These are phyloP conservation scores for Chlamydomonas reinhardtii DNA, from an alignment of 163 green algal genomes.

Conservation along the genomic window DNA sequence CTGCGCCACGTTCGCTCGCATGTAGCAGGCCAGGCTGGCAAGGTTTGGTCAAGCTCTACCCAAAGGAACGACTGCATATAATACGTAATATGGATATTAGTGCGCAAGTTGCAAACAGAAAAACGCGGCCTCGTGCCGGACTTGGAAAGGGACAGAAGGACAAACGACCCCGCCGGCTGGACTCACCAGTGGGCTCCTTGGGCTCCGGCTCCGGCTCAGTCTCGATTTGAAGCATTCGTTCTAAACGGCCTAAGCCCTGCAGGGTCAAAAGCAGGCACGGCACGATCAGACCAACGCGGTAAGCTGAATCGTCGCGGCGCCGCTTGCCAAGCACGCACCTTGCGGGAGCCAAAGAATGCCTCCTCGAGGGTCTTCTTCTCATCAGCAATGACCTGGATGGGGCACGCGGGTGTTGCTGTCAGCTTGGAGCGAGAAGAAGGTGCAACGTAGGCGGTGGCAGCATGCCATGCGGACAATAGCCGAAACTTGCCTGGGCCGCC, in stretches of 20 bases:
- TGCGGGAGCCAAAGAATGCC: neutral
- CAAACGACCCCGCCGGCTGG: neutral
- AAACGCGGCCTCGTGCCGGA: no score
- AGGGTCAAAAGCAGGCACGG: neutral
- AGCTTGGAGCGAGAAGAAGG: no score
- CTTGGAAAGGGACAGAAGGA: neutral
- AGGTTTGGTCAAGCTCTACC: no score
- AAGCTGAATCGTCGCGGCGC: neutral
- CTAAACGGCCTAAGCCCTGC: neutral
- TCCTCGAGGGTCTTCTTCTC: neutral
- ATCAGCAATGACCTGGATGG: neutral
- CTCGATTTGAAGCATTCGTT: conserved; percentile 5
- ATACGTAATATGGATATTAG: no score
- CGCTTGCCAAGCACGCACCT: no score
- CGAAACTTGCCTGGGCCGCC: no score
- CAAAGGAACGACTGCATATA: no score
- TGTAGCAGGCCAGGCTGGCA: no score
- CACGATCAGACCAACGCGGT: neutral
- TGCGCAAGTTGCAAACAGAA: no score
- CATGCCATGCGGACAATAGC: no score
- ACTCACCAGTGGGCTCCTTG: neutral
- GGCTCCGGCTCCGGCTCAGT: neutral
- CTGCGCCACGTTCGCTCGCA: no score
- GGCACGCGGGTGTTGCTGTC: neutral
- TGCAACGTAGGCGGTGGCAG: no score